phyloP scores from a whole-genome alignment of 306 rosid species.

The Cajanus cajan region DNA sequence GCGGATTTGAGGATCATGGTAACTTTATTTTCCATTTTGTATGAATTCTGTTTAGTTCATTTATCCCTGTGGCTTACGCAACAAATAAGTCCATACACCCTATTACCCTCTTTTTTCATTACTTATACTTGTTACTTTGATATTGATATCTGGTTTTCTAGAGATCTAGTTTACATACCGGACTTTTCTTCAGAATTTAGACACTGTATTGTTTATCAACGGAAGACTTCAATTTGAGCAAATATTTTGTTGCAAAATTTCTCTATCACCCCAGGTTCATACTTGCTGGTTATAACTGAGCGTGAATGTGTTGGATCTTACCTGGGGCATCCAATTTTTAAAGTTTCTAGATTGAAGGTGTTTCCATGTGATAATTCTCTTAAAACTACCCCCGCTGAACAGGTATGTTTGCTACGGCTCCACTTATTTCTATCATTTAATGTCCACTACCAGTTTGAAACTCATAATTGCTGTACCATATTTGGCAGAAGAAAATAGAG shows the following conservation, averaged over 20 bases:
- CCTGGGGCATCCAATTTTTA: constrained; percentile 86
- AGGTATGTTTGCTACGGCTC: constrained; percentile 47
- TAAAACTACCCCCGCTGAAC: constrained; percentile 61
- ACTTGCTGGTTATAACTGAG: constrained; percentile 74
- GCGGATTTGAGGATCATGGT: constrained; percentile 15
- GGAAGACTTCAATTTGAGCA: constrained; percentile 22
- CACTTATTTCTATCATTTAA: constrained; percentile 13
- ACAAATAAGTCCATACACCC: not conserved
- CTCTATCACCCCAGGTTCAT: constrained; percentile 57
- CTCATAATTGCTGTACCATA: constrained; percentile 32
- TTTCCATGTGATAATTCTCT: constrained; percentile 86
- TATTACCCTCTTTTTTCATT: not conserved
- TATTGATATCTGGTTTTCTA: constrained; percentile 14
- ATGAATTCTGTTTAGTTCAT: constrained; percentile 16
- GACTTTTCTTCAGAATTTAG: constrained; percentile 13
- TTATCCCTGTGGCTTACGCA: constrained; percentile 15
- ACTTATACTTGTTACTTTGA: constrained; percentile 16
- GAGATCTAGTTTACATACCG: constrained; percentile 24
- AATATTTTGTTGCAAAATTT: constrained; percentile 29
- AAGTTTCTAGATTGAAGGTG: constrained; percentile 65
- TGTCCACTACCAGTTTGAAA: constrained; percentile 26
- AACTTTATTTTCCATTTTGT: constrained; percentile 28
- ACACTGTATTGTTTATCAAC: constrained; percentile 6
- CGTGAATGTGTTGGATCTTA: constrained; percentile 73
- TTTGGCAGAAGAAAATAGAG: constrained; percentile 83